Conservation (phyloP, 352 stramenopile genomes). For the Thraustochytrium striatum region DNA sequence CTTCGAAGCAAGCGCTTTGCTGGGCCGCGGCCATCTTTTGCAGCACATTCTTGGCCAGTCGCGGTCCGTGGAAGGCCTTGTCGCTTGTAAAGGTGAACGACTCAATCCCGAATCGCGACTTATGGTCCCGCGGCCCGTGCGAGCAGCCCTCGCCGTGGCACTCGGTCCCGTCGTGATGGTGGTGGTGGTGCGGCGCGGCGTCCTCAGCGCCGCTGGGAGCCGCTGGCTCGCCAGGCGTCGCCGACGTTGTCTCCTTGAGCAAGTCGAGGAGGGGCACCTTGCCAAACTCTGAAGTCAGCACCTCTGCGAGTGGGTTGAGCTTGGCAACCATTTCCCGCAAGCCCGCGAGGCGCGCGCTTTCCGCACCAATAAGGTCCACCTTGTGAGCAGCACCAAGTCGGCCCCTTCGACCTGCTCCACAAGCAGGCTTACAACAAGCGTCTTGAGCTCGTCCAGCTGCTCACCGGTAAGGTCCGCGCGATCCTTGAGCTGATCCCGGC, state of each 20-base stretch:
- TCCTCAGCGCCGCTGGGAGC: neutral
- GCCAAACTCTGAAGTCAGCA: neutral
- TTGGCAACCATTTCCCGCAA: neutral
- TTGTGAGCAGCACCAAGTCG: slow-evolving; percentile 69
- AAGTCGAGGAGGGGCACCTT: neutral
- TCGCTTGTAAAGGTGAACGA: slow-evolving; percentile 5
- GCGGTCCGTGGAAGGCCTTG: slow-evolving; percentile 7
- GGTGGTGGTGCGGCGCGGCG: neutral
- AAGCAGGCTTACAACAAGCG: slow-evolving; percentile 65
- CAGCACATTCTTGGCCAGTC: slow-evolving; percentile 16
- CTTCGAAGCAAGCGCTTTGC: neutral
- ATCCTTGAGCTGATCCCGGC: neutral
- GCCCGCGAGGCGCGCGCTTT: neutral
- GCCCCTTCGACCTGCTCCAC: slow-evolving; percentile 72
- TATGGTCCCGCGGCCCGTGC: neutral
- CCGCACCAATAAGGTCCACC: slow-evolving; percentile 61
- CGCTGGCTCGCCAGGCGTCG: neutral
- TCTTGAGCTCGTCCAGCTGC: neutral
- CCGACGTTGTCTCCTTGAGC: neutral
- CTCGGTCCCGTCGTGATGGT: neutral
- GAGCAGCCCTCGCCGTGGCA: neutral
- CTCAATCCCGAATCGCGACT: slow-evolving; percentile 15
- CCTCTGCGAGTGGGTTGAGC: neutral
- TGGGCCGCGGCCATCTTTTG: slow-evolving; percentile 10
- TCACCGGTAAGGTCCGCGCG: slow-evolving; percentile 1